phyloP scores from a whole-genome alignment of 176 grass and related monocot genomes.

The Musa troglodytarum region DNA sequence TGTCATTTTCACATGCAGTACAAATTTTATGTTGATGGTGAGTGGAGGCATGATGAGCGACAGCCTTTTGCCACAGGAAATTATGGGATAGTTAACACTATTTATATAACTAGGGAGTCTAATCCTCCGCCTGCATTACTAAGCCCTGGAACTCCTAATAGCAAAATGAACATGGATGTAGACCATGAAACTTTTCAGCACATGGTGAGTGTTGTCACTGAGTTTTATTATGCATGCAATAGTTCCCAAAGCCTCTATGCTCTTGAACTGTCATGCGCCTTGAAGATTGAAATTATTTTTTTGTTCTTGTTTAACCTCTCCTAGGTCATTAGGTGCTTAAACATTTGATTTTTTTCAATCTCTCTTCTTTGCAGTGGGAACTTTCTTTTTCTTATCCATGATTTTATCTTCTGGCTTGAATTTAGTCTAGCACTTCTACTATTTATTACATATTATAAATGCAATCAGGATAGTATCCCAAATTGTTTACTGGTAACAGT shows the following conservation, averaged over 20 bases:
- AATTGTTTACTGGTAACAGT: no score
- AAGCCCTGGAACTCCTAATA: constrained; percentile 46
- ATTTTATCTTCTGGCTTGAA: no score
- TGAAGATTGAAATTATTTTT: no score
- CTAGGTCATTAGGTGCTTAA: not conserved
- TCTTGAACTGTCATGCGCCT: no score
- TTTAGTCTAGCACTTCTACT: no score
- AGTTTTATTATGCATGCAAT: constrained; percentile 4
- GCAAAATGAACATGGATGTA: constrained; percentile 61
- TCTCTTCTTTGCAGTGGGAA: not conserved
- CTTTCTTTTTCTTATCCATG: no score
- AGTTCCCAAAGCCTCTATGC: no score
- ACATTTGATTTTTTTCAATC: not conserved
- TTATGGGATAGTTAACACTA: constrained; percentile 79
- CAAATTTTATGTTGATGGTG: constrained; percentile 91
- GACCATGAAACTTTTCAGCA: constrained; percentile 63
- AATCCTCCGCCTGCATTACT: constrained; percentile 40
- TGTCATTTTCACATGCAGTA: constrained; percentile 52
- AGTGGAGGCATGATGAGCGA: constrained; percentile 80
- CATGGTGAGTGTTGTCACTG: constrained; percentile 32
- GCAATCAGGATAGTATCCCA: no score
- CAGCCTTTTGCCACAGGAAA: constrained; percentile 51
- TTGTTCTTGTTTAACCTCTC: no score
- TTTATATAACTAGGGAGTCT: constrained; percentile 45
- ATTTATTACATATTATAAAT: no score